Evolutionary conservation across 345 rosid species (phyloP).

Genomic region (Xanthoceras sorbifolium): DNA sequence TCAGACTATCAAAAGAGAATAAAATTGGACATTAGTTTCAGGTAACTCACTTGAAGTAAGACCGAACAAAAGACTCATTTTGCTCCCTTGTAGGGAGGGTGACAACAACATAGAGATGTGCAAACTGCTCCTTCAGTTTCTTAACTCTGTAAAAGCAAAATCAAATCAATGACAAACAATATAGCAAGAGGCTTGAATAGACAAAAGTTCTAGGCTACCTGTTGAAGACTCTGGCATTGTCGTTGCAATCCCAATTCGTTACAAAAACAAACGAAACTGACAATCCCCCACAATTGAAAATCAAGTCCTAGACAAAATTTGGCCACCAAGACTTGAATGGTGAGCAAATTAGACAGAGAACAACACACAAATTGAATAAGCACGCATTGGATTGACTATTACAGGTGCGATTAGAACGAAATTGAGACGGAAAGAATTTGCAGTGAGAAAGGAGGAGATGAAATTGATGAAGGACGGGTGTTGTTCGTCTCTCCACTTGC

Average conservation of each 20-base stretch:
- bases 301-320: slow-evolving; percentile 56
- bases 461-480: slow-evolving; percentile 64
- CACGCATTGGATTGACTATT: slow-evolving; percentile 8
- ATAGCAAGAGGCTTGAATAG: neutral
- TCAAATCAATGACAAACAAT: slow-evolving; percentile 6
- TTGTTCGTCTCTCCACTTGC: slow-evolving; percentile 70
- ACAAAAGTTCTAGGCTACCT: slow-evolving; percentile 40
- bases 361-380: neutral
- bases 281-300: slow-evolving; percentile 88
- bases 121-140: slow-evolving; percentile 75
- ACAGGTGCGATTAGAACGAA: slow-evolving; percentile 84
- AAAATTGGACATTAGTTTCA: neutral
- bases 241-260: slow-evolving; percentile 65
- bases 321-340: neutral
- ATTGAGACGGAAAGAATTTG: slow-evolving; percentile 82
- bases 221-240: slow-evolving; percentile 47
- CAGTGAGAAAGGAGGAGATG: slow-evolving; percentile 64
- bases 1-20: neutral
- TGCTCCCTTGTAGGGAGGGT: slow-evolving; percentile 63
- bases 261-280: slow-evolving; percentile 84
- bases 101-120: slow-evolving; percentile 61
- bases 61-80: slow-evolving; percentile 65
- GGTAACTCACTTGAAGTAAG: slow-evolving; percentile 81
- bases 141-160: slow-evolving; percentile 48
- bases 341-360: neutral